Percentiles rank a stretch among this genome's conserved stretches.
Evolutionary conservation across 2,329 filamentous ascomycete species (phyloP).

Genomic region (Pezicula rhizophila): DNA sequence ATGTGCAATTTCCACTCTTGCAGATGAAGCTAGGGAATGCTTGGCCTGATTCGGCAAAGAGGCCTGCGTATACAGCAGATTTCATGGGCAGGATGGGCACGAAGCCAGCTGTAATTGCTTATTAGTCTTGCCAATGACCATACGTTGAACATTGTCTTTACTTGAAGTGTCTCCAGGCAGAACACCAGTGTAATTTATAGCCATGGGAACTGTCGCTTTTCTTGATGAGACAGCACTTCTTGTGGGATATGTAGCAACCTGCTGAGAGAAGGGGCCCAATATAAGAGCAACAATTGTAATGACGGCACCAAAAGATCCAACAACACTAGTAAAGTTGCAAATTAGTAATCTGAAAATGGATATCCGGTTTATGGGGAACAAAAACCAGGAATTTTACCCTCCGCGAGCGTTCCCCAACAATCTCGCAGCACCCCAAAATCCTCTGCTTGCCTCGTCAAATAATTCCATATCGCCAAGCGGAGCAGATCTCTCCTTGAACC

Average conservation of each 20-base stretch:
- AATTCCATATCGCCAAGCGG: background rate
- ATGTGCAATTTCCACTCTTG: background rate
- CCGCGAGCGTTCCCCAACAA: background rate
- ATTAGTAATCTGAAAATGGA: background rate
- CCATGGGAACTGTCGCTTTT: background rate
- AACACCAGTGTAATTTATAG: background rate
- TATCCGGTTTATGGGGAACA: background rate
- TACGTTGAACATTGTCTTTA: background rate
- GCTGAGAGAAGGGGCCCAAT: background rate
- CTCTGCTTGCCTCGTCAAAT: constrained; percentile 1
- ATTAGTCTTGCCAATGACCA: background rate
- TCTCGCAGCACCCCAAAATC: background rate
- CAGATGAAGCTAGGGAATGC: background rate
- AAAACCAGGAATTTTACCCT: background rate
- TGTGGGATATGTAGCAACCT: background rate
- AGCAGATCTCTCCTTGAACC: constrained; percentile 4
- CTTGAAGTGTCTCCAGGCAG: background rate
- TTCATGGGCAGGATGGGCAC: constrained; percentile 1
- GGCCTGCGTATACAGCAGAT: background rate
- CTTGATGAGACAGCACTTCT: background rate
- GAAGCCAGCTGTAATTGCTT: background rate
- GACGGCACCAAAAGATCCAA: background rate
- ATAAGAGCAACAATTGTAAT: background rate
- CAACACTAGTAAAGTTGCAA: background rate
- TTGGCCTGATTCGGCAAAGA: background rate